Conservation (phyloP, 306 rosid species). For the Leucaena leucocephala region DNA sequence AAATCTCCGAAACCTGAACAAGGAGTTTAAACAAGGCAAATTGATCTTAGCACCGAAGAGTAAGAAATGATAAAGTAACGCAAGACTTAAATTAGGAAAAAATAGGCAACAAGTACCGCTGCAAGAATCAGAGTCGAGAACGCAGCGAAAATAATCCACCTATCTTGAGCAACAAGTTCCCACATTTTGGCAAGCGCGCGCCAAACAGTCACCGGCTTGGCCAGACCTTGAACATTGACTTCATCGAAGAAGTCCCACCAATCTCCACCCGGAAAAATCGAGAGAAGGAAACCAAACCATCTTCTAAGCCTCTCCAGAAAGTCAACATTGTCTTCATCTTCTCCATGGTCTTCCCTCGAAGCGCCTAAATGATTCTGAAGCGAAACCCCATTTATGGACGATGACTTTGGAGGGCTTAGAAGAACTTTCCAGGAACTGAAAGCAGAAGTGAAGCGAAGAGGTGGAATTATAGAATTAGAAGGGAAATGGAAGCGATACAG, state of each 20-base stretch:
- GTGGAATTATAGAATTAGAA: constrained; percentile 10
- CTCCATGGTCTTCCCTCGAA: constrained; percentile 9
- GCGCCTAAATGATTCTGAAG: constrained; percentile 43
- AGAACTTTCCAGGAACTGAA: constrained; percentile 37
- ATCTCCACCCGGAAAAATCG: constrained; percentile 71
- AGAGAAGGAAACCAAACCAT: constrained; percentile 43
- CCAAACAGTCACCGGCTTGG: constrained; percentile 76
- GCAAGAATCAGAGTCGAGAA: constrained; percentile 78
- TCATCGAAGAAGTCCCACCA: constrained; percentile 85
- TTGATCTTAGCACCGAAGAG: neutral
- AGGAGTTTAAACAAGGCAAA: constrained; percentile 4
- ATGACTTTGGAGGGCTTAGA: constrained; percentile 43
- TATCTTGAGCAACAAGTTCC: constrained; percentile 75
- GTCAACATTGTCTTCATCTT: constrained; percentile 35
- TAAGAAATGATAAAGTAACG: neutral
- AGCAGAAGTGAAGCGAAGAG: constrained; percentile 20
- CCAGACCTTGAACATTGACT: constrained; percentile 43
- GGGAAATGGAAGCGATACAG: constrained; percentile 31
- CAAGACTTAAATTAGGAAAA: neutral
- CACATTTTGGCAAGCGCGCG: constrained; percentile 84
- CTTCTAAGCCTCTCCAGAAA: constrained; percentile 41
- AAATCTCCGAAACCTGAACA: constrained; percentile 80
- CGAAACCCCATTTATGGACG: constrained; percentile 65
- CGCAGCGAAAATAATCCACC: constrained; percentile 79
- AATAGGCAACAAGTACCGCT: constrained; percentile 51